These are phyloP conservation scores for Colletotrichum destructivum DNA, from an alignment of 2,329 filamentous ascomycete species.

Conservation along the genomic window DNA sequence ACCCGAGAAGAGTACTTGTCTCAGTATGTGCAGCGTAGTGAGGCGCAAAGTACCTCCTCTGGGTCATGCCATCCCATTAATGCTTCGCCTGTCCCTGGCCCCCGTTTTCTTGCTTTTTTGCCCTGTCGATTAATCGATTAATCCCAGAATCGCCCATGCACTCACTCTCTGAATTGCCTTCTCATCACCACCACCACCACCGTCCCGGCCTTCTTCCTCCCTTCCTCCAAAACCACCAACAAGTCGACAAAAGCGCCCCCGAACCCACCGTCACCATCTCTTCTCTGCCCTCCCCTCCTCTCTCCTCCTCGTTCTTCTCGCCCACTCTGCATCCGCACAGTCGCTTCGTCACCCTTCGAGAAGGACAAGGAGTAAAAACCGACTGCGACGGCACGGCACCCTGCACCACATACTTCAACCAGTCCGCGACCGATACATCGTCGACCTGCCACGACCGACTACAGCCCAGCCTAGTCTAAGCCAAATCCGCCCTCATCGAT, in stretches of 20 bases:
- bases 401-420: not conserved
- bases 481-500: not conserved
- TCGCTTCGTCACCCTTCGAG: slow-evolving; percentile 32
- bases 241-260: slow-evolving; percentile 5
- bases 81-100: slow-evolving; percentile 25
- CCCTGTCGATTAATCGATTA: slow-evolving; percentile 36
- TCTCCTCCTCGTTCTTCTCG: not conserved
- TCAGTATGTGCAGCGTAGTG: not conserved
- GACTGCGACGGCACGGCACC: not conserved
- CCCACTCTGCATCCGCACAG: slow-evolving; percentile 16
- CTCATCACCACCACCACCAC: not conserved
- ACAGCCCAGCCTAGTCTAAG: too few species aligned
- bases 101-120: slow-evolving; percentile 38
- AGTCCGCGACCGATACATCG: slow-evolving; percentile 6
- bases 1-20: not conserved
- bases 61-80: slow-evolving; percentile 37
- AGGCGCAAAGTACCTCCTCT: not conserved
- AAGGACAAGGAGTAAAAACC: slow-evolving; percentile 17
- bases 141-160: slow-evolving; percentile 23
- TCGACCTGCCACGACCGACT: not conserved
- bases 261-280: slow-evolving; percentile 3
- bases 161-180: slow-evolving; percentile 1
- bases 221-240: slow-evolving; percentile 8
- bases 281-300: not conserved
- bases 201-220: not conserved